Evolutionary conservation across 768 basidiomycete genomes (phyloP), one percentile per base, ranked within the genome.

Genomic region (Gyrodon lividus): DNA sequence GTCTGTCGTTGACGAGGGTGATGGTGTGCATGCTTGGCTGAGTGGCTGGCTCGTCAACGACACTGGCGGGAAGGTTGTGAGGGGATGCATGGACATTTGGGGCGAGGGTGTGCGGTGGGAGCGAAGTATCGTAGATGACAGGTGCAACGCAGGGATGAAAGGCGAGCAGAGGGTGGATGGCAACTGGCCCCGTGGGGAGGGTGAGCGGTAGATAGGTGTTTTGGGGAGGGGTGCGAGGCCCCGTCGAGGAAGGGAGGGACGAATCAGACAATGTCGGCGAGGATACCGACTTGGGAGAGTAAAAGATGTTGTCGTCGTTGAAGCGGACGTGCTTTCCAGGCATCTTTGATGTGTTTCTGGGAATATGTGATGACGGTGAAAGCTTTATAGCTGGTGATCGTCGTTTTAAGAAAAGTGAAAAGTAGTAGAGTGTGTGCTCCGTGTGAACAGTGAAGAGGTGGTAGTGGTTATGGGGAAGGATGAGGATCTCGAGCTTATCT

Each of bases 241-340:
- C 67, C 0, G 57, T 56, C 8, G 69, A 70, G 1, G 69, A 70
- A 6, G 58, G 65, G 5, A 69, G 63, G 10, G 67, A 69, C 42
- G 69, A 63, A 0, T 67, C 59, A 12, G 69, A 59, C 52, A 57
- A 43, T 4, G 63, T 13, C 23, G 67, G 67, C 22, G 67, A 69
- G 2, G 66, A 52, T 7, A 57, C 59, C 8, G 56, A 50, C 26
- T 50, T 43, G 39, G 67, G 66, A 6, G 69, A 69, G 52, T 67
- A 69, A 26, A 67, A 65, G 50, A 65, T 59, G 51, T 70, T 70
- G 52, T 63, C 65, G 34, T 67, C 56, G 51, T 59, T 54, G 58
- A 71, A 69, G 30, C 57, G 68, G 50, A 71, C 70, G 6, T 66
- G 70, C 35, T 65, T 68, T 12, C 42, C 56, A 0, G 67, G 49